These are phyloP conservation scores for Pseudoturritis turrita DNA, from an alignment of 345 rosid species.

Conservation along the genomic window DNA sequence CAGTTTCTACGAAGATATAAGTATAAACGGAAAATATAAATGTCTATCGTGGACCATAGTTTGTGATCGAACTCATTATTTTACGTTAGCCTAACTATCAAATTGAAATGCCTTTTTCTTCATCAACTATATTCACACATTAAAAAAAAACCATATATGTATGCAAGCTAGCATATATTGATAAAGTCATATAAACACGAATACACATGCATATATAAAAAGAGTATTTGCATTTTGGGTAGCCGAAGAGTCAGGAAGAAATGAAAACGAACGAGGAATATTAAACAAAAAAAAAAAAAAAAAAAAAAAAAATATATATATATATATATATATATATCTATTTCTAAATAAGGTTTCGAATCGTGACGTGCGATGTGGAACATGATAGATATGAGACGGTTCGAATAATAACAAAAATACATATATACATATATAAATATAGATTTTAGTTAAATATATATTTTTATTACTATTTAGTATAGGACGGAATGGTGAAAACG, in stretches of 20 bases:
- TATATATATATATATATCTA: no score
- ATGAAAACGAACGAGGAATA: slow-evolving; percentile 11
- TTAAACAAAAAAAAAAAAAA: no score
- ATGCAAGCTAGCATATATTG: not conserved
- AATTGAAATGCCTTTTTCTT: not conserved
- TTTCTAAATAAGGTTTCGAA: no score
- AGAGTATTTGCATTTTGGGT: slow-evolving; percentile 25
- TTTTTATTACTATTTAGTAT: no score
- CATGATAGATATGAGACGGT: no score
- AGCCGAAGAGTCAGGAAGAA: slow-evolving; percentile 17
- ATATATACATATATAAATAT: not conserved
- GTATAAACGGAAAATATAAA: not conserved
- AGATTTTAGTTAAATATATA: no score
- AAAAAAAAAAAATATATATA: no score
- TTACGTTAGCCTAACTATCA: not conserved
- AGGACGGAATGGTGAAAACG: no score
- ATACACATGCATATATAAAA: not conserved
- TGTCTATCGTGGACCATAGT: not conserved
- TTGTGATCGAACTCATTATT: not conserved
- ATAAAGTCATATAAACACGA: not conserved
- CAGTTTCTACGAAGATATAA: not conserved
- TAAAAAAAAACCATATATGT: not conserved
- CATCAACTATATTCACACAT: not conserved
- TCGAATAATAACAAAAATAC: no score
- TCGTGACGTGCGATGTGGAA: no score